These are phyloP conservation scores for Arachis monticola DNA, from an alignment of 331 rosid genomes.

Conservation along the genomic window DNA sequence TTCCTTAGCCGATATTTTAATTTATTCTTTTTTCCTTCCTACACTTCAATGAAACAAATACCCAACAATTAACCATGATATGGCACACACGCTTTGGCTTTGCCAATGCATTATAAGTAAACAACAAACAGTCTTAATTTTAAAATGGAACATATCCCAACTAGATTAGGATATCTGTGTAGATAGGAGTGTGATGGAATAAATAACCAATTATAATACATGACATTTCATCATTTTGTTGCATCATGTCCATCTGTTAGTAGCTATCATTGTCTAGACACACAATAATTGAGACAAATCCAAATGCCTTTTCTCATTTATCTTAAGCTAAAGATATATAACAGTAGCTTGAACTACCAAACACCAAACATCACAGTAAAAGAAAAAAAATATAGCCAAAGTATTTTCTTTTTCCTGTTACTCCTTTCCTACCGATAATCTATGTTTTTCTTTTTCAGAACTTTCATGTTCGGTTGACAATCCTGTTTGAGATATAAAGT, in stretches of 20 bases:
- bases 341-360: slow-evolving; percentile 1
- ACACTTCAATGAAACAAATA: slow-evolving; percentile 37
- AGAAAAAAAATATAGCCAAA: neutral
- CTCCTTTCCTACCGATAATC: too few relatives aligned
- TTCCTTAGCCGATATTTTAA: too few relatives aligned
- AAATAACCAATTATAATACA: slow-evolving; percentile 37
- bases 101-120: slow-evolving; percentile 35
- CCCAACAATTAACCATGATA: slow-evolving; percentile 32
- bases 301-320: slow-evolving; percentile 14
- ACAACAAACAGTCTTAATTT: slow-evolving; percentile 38
- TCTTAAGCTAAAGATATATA: slow-evolving; percentile 13
- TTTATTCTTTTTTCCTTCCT: neutral
- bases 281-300: slow-evolving; percentile 45
- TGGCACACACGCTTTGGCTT: slow-evolving; percentile 13
- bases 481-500: too few relatives aligned
- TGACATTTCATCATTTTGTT: slow-evolving; percentile 41
- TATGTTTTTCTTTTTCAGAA: too few relatives aligned
- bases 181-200: slow-evolving; percentile 42
- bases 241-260: slow-evolving; percentile 45
- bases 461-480: too few relatives aligned
- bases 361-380: slow-evolving; percentile 18
- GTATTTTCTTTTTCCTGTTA: neutral
- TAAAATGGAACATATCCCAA: slow-evolving; percentile 23
- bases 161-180: slow-evolving; percentile 41
- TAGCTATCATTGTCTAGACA: slow-evolving; percentile 37